These are phyloP conservation scores for Austroboletus rostrupii DNA, from an alignment of 1,284 basidiomycete species.

Conservation along the genomic window DNA sequence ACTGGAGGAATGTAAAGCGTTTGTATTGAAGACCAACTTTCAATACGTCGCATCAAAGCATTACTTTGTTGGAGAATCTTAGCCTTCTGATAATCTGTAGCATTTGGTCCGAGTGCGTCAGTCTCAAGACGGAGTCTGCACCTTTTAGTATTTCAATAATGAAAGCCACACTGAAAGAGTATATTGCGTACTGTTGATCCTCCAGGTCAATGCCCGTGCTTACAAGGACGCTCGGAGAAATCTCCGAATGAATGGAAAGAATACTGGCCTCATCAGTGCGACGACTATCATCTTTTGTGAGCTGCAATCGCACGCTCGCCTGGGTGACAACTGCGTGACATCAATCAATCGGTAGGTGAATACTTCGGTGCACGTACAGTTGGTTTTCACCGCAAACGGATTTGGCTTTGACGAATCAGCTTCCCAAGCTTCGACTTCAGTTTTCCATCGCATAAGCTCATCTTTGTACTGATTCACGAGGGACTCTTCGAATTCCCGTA, in stretches of 20 bases:
- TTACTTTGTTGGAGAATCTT: background rate
- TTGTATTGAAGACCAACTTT: background rate
- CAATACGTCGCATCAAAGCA: conserved; percentile 1
- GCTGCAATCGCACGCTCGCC: no score
- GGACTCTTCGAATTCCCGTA: background rate
- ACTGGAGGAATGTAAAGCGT: conserved; percentile 4
- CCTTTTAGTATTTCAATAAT: background rate
- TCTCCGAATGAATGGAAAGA: no score
- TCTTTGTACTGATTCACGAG: background rate
- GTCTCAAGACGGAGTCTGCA: background rate
- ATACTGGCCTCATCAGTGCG: no score
- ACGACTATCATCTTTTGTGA: no score
- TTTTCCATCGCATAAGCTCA: background rate
- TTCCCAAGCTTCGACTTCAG: conserved; percentile 5
- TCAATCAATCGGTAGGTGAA: no score
- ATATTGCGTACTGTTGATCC: no score
- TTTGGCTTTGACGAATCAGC: conserved; percentile 1
- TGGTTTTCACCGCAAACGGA: conserved; percentile 4
- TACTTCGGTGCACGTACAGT: no score
- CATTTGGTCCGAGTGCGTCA: background rate
- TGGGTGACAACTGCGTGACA: no score
- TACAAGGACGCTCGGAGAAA: no score
- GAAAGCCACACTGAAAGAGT: no score
- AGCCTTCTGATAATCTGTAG: background rate
- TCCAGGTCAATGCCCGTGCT: no score